Percentiles rank a stretch among this genome's conserved stretches.
These are phyloP conservation scores for Macrophomina tecta DNA, from an alignment of 2,329 filamentous ascomycete genomes.

Conservation along the genomic window DNA sequence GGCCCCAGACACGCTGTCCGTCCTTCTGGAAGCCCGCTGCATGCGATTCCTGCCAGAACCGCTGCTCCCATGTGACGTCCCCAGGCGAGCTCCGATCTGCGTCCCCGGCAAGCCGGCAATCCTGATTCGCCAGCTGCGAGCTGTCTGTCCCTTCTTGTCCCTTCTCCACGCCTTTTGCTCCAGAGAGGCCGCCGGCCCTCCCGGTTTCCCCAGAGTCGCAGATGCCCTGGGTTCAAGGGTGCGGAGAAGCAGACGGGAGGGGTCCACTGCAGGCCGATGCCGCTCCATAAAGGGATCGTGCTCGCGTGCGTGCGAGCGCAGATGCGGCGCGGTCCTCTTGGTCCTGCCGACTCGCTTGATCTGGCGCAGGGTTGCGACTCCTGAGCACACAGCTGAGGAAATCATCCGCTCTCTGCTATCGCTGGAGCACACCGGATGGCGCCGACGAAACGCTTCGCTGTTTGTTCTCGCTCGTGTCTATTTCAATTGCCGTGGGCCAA, in stretches of 20 bases:
- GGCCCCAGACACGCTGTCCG: neutral
- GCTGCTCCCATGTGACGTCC: neutral
- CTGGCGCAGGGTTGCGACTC: conserved; percentile 8
- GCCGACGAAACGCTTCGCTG: conserved; percentile 1
- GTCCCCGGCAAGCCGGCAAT: neutral
- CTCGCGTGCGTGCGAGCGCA: conserved; percentile 1
- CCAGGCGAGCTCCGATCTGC: conserved; percentile 15
- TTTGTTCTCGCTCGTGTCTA: neutral
- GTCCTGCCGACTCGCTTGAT: neutral
- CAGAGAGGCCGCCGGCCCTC: neutral
- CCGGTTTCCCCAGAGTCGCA: conserved; percentile 14
- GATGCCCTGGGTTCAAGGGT: conserved; percentile 6
- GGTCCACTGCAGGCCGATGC: conserved; percentile 3
- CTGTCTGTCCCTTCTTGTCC: neutral
- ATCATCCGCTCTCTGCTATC: conserved; percentile 15
- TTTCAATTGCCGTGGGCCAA: neutral
- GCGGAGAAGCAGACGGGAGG: neutral
- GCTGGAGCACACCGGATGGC: conserved; percentile 3
- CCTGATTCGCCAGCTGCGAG: conserved; percentile 7
- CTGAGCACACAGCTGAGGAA: neutral
- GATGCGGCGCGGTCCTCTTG: neutral
- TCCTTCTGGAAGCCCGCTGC: conserved; percentile 20
- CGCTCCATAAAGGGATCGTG: conserved; percentile 1
- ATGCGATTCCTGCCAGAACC: conserved; percentile 3
- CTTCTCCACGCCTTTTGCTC: neutral